Evolutionary conservation across 257 asterid species (phyloP).

Genomic region (Prunella vulgaris): DNA sequence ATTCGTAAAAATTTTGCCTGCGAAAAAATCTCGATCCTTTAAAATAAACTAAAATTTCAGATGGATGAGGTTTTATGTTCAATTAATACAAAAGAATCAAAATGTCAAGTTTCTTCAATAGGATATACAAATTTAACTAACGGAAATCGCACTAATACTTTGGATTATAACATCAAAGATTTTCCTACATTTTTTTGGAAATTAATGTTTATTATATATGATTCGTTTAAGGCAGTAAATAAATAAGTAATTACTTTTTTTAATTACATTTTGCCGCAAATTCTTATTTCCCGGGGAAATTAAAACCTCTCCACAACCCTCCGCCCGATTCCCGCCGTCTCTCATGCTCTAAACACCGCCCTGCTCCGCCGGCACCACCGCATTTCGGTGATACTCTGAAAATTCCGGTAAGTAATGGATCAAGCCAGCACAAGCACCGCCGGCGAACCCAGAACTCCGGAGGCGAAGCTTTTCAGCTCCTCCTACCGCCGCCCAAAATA

Average conservation of each 20-base stretch:
- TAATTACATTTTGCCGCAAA: constrained; percentile 23
- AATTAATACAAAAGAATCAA: too few relatives aligned
- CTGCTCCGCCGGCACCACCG: too few relatives aligned
- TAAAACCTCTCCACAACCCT: background rate
- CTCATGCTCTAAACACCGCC: too few relatives aligned
- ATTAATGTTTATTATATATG: background rate
- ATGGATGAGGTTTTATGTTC: too few relatives aligned
- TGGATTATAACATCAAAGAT: background rate
- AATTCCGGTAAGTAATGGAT: constrained; percentile 15
- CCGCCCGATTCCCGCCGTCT: background rate
- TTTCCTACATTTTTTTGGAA: background rate
- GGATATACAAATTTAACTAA: background rate
- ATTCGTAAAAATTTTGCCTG: too few relatives aligned
- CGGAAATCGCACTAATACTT: background rate
- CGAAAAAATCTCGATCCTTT: too few relatives aligned
- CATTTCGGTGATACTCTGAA: background rate
- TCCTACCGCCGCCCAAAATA: constrained; percentile 52
- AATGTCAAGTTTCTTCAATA: background rate
- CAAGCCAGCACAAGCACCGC: constrained; percentile 21
- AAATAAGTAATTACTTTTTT: background rate
- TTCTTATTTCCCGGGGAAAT: constrained; percentile 24
- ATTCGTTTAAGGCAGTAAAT: background rate
- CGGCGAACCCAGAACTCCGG: constrained; percentile 39
- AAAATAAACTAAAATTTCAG: too few relatives aligned
- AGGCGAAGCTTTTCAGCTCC: constrained; percentile 25